Percentiles rank a stretch among this genome's conserved stretches.
Evolutionary conservation across 2,329 filamentous ascomycete genomes (phyloP).

Genomic region (Diatrype stigma): DNA sequence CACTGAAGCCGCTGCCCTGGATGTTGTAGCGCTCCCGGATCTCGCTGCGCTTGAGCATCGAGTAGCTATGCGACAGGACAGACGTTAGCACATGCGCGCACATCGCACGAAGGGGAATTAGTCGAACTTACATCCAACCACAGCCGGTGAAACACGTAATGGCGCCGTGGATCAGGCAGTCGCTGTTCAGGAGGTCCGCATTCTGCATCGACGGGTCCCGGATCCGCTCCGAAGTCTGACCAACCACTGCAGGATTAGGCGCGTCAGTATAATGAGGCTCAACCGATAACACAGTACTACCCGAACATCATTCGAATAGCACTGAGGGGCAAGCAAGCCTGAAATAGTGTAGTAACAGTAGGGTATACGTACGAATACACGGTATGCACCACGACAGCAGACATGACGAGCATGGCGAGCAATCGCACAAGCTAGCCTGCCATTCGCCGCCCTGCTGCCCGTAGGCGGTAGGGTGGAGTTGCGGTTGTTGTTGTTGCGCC

Average conservation of each 20-base stretch:
- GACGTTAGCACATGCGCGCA: slow-evolving; percentile 4
- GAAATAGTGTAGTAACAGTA: slow-evolving; percentile 2
- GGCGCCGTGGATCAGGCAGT: slow-evolving; percentile 23
- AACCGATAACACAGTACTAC: not conserved
- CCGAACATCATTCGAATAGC: too few relatives aligned
- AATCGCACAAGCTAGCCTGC: slow-evolving; percentile 26
- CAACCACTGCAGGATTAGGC: slow-evolving; percentile 19
- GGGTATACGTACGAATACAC: slow-evolving; percentile 22
- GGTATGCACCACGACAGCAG: slow-evolving; percentile 25
- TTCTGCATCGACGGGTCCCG: slow-evolving; percentile 25
- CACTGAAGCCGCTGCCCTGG: slow-evolving; percentile 35
- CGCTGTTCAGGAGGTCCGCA: slow-evolving; percentile 24
- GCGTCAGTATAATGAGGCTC: not conserved
- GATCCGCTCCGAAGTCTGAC: slow-evolving; percentile 28
- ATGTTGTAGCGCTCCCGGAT: slow-evolving; percentile 41
- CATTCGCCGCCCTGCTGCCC: slow-evolving; percentile 23
- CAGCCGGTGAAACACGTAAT: slow-evolving; percentile 23
- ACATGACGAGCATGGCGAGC: slow-evolving; percentile 24
- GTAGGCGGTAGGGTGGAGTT: slow-evolving; percentile 9
- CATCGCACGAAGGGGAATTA: not conserved
- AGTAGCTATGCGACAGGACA: slow-evolving; percentile 33
- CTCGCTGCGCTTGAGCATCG: slow-evolving; percentile 38
- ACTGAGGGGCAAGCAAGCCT: not conserved
- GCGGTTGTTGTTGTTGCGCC: not conserved
- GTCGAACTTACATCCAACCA: slow-evolving; percentile 29